Evolutionary conservation across 23 red algal genomes (phyloP).

Genomic region (Chondrus crispus): DNA sequence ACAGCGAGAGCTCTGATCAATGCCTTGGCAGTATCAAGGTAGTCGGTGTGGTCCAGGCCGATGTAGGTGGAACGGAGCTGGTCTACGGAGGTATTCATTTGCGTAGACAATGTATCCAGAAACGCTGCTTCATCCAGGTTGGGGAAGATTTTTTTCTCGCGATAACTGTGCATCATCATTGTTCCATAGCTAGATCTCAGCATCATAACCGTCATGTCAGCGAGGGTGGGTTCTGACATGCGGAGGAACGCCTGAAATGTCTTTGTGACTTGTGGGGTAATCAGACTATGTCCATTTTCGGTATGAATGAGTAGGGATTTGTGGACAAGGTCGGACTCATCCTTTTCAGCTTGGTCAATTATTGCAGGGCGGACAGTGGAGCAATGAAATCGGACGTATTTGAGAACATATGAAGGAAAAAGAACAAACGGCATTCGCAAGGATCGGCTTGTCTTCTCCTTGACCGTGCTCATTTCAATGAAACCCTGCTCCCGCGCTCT

Average conservation of each 20-base stretch:
- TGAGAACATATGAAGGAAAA: not conserved
- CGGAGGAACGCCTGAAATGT: not conserved
- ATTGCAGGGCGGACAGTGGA: not conserved
- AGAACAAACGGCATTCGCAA: not conserved
- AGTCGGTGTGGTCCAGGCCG: no score
- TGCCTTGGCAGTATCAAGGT: no score
- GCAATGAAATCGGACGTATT: not conserved
- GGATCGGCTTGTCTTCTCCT: not conserved
- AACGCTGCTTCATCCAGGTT: not conserved
- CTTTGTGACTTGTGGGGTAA: not conserved
- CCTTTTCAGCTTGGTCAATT: not conserved
- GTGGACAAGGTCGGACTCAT: not conserved
- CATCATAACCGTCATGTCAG: not conserved
- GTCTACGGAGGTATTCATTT: slow-evolving; percentile 36
- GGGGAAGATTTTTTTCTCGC: not conserved
- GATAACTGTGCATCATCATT: slow-evolving; percentile 2
- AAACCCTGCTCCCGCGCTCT: no score
- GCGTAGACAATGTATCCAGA: slow-evolving; percentile 3
- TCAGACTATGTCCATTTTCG: not conserved
- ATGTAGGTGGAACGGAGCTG: not conserved
- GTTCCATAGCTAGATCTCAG: slow-evolving; percentile 13
- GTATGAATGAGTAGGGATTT: not conserved
- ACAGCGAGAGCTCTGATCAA: no score
- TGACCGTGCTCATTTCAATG: not conserved
- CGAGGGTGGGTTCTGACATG: not conserved